These are phyloP conservation scores for Ogataea polymorpha DNA, from an alignment of 805 yeast genomes.

Conservation along the genomic window DNA sequence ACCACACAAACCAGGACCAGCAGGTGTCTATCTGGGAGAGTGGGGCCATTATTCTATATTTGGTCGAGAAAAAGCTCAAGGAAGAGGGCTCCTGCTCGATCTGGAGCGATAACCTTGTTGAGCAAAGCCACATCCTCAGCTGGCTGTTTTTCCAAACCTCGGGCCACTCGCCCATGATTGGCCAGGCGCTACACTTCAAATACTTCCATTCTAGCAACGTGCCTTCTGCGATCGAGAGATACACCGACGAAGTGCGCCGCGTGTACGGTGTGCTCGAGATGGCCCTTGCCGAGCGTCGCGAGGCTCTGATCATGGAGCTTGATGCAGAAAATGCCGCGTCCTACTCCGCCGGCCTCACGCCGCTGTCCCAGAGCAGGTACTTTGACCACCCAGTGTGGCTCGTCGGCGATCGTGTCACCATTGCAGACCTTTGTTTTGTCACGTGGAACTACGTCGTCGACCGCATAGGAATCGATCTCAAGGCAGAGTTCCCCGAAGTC, in stretches of 20 bases:
- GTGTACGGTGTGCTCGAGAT: slow-evolving; percentile 93
- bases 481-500: slow-evolving; percentile 89
- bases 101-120: slow-evolving; percentile 75
- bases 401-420: slow-evolving; percentile 78
- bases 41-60: slow-evolving; percentile 83
- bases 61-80: slow-evolving; percentile 64
- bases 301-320: slow-evolving; percentile 82
- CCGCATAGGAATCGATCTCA: slow-evolving; percentile 83
- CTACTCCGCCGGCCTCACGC: slow-evolving; percentile 84
- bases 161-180: slow-evolving; percentile 98
- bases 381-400: slow-evolving; percentile 95
- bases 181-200: slow-evolving; percentile 92
- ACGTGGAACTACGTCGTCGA: slow-evolving; percentile 98
- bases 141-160: slow-evolving; percentile 96
- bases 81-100: slow-evolving; percentile 68
- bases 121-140: slow-evolving; percentile 78
- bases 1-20: slow-evolving; percentile 63
- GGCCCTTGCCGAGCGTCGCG: slow-evolving; percentile 91
- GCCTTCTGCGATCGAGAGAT: slow-evolving; percentile 85
- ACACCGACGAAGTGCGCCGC: slow-evolving; percentile 87
- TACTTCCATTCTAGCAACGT: slow-evolving; percentile 85
- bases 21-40: slow-evolving; percentile 91
- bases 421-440: slow-evolving; percentile 89
- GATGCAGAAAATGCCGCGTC: slow-evolving; percentile 86
- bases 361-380: slow-evolving; percentile 77